Conservation (phyloP, 495 filamentous ascomycete genomes). For the Neurospora sp. region DNA sequence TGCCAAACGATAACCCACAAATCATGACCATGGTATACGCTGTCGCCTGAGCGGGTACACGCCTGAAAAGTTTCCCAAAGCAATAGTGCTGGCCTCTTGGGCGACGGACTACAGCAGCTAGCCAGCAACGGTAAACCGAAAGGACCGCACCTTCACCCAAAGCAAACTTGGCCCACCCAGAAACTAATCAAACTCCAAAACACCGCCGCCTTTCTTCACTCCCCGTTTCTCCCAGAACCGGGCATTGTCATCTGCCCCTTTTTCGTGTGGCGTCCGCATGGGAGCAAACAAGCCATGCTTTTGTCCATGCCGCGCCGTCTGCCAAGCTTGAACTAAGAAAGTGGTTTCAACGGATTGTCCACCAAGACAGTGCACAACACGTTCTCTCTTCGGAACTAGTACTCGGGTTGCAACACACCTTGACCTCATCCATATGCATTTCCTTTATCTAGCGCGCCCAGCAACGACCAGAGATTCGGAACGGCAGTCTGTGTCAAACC, state of each 20-base stretch:
- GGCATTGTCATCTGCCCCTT: background rate
- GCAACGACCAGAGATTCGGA: background rate
- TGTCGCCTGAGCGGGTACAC: background rate
- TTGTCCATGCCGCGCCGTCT: background rate
- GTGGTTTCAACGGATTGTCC: background rate
- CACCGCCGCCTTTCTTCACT: background rate
- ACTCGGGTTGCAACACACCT: background rate
- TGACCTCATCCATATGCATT: background rate
- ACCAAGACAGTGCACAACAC: background rate
- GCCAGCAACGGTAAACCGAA: background rate
- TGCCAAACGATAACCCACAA: background rate
- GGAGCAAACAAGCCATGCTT: background rate
- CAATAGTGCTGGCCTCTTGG: background rate
- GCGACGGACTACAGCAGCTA: background rate
- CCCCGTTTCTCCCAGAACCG: background rate
- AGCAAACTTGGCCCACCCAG: background rate
- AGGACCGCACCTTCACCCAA: background rate
- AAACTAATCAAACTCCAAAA: background rate
- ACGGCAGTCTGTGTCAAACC: background rate
- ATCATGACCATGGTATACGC: background rate
- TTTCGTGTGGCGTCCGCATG: background rate
- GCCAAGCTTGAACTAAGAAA: background rate
- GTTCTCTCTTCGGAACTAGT: background rate
- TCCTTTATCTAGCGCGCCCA: background rate
- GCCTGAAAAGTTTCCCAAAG: background rate